phyloP scores from a whole-genome alignment of 2,329 filamentous ascomycete genomes.

The Talaromyces albobiverticillius region DNA sequence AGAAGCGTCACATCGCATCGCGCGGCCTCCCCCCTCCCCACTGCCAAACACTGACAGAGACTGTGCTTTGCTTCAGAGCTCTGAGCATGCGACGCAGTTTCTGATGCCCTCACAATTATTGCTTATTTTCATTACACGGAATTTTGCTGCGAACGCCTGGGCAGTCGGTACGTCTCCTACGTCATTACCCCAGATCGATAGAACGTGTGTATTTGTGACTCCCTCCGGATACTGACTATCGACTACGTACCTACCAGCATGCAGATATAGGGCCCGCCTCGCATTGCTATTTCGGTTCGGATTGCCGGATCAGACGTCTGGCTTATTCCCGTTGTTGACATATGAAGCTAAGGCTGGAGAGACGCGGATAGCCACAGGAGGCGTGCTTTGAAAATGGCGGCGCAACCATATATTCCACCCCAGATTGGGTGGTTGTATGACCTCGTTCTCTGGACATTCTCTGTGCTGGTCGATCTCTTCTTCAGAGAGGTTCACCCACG shows the following conservation, averaged over 20 bases:
- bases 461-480: slow-evolving; percentile 85
- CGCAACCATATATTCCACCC: slow-evolving; percentile 38
- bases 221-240: background rate
- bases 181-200: slow-evolving; percentile 13
- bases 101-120: background rate
- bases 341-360: background rate
- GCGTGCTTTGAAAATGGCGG: slow-evolving; percentile 17
- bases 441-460: slow-evolving; percentile 49
- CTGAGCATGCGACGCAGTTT: background rate
- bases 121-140: background rate
- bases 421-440: slow-evolving; percentile 52
- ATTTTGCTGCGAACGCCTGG: background rate
- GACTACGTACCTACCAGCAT: too few species aligned
- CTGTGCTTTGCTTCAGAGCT: background rate
- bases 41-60: too few species aligned
- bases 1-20: slow-evolving; percentile 21
- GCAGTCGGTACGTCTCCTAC: slow-evolving; percentile 4
- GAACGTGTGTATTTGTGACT: background rate
- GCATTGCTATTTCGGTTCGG: background rate
- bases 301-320: too few species aligned
- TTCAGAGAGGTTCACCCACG: slow-evolving; percentile 96
- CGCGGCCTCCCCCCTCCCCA: slow-evolving; percentile 6
- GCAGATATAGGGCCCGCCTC: background rate
- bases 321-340: background rate
- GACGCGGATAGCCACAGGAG: background rate